Evolutionary conservation across 331 rosid species (phyloP), one percentile per base, ranked within the genome.

Genomic region (Malus hybrid): DNA sequence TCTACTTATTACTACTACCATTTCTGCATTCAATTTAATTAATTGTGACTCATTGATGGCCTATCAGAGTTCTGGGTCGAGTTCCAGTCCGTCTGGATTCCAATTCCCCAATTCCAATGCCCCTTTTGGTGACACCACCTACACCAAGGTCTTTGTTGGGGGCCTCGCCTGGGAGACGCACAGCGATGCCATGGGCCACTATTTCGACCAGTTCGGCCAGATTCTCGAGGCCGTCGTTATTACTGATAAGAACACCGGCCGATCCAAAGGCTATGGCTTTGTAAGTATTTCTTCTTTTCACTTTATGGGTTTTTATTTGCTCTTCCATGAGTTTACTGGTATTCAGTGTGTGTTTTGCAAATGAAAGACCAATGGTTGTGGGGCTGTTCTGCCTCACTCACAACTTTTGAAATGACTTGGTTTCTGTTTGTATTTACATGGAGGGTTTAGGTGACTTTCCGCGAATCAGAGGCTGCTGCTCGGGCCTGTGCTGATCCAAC

Each of bases 401-500:
- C 46, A 42, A 77, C 64, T 66, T 59, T 82, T 20, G 87, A 1
- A 86, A 80, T 91, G 94, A 90, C 91, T 85, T 87, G 96, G 76
- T 84, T 82, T 87, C 83, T 74, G 36, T 87, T 69, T 82, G 85
- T 78, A 80, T 79, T 80, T 90, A 81, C 90, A 77, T 93, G 98
- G 97, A 91, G 97, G 97, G 88, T 84, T 85, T 86, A 94, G 99
- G 99, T 94, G 85, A 92, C 99, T 88, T 94, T 94, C 86, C 96
- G 89, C 78, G 96, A 94, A 73, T 91, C 96, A 12, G 99, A 91
- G 86, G 88, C 99, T 79, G 97, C 99, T 66, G 85, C 93, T 57
- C 89, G 99, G 80, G 97, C 99, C 36, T 94, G 99, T 75, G 88
- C 88, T 7, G 96, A 91, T 90, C 95, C 99, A 18, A 74, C 89